Evolutionary conservation across 169 alveolate species (phyloP), one percentile per base, ranked within the genome.

Genomic region (Fabrea salina): DNA sequence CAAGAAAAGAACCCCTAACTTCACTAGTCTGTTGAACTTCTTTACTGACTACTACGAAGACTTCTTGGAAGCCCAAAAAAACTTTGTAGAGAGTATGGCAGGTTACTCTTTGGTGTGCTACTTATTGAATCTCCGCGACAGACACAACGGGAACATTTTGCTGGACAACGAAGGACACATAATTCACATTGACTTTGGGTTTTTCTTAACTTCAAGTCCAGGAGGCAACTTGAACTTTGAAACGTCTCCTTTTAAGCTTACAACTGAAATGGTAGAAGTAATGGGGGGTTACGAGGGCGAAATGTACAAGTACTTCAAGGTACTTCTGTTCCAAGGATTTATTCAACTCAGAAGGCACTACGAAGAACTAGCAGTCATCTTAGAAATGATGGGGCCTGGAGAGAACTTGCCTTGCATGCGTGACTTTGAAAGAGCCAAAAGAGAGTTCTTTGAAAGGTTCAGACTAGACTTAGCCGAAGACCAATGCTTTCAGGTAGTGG

Each of bases 161-260:
- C 86, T 98, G 30, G 95, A 98, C 70, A 89, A 88, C 35, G 82
- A 78, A 44, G 99, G 99, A 0, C 98, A 97, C 82, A 80, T 98
- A 50, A 92, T 97, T 43, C 99, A 98, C 89, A 98, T 98, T 59
- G 99, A 98, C 89, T 98, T 96, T 83, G 99, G 99, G 27, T 98
- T 97, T 82, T 95, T 98, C 33, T 94, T 98, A 71, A 99, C 97
- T 74, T 86, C 94, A 35, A 94, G 98, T 32, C 99, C 99, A 1
- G 99, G 98, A 3, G 95, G 95, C 32, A 98, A 98, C 86, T 86
- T 98, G 84, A 90, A 93, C 41, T 97, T 98, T 86, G 99, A 98
- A 89, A 92, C 93, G 61, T 99, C 99, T 35, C 97, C 97, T 56
- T 98, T 98, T 87, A 98, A 98, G 83, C 89, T 97, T 30, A 97